Evolutionary conservation across 73 alveolate species (phyloP), one percentile per base, ranked within the genome.

Genomic region (Blepharisma japonicum): DNA sequence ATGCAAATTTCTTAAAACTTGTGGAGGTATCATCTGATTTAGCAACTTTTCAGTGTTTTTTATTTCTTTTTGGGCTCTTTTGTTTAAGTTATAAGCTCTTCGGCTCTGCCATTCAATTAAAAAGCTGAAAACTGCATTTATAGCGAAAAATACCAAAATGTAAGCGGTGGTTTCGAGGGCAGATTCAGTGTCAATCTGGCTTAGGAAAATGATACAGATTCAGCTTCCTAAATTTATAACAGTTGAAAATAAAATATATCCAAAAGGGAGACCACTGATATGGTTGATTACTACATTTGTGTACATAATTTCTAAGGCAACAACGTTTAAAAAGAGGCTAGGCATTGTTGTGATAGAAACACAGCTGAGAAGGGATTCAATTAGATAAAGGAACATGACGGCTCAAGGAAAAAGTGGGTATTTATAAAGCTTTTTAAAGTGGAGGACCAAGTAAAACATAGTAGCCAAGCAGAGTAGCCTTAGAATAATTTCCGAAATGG

Each of bases 11-110:
- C 47, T 61, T 11, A 70, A 5, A 47, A 70, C 80, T 45, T 70
- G 80, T 14, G 80, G 80, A n/a, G 80, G 80, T 1, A 70, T 70
- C 66, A 70, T 45, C 5, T 70, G 66, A 45, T 70, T 70, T 18
- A 70, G 5, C 25, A 70, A 54, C 5, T 70, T 70, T 70, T 70
- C 80, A 39, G 80, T 70, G 56, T 47, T 70, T 45, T 70, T 48
- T 0, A 70, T 70, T 70, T 70, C 80, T 45, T 21, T 47, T 70
- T 70, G 80, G 23, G 80, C 80, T 39, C 11, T 48, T 70, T 45
- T 47, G 5, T 70, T 70, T 4, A 70, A 45, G 45, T 70, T 70
- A 45, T 70, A 70, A 45, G 56, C 20, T 45, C 27, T 70, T 14
- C 80, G 0, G 4, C 27, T 54, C 42, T 39, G 68, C n/a, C 21